phyloP scores from a whole-genome alignment of 345 rosid species.

The Sisymbrium altissimum region DNA sequence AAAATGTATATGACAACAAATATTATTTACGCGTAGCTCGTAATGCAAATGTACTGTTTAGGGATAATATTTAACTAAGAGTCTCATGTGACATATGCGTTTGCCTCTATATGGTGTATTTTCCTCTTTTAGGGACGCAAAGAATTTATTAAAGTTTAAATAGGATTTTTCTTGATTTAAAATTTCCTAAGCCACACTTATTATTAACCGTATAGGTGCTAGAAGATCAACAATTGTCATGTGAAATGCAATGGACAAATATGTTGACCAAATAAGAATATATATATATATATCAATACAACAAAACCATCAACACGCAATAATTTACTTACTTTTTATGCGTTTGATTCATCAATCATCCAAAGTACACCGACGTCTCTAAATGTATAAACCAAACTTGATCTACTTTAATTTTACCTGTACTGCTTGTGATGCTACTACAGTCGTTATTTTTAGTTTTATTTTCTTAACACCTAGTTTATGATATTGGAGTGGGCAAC shows the following conservation, averaged over 20 bases:
- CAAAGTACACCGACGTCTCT: not conserved
- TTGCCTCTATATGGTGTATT: conserved; percentile 10
- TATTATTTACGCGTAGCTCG: not conserved
- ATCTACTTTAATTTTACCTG: not conserved
- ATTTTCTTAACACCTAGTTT: conserved; percentile 8
- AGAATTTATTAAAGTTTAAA: not conserved
- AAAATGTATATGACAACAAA: conserved; percentile 17
- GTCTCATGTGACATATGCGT: conserved; percentile 26
- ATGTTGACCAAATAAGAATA: not conserved
- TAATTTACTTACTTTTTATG: not conserved
- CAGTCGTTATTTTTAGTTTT: not conserved
- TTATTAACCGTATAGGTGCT: not conserved
- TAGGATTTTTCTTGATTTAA: not conserved
- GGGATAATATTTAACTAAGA: conserved; percentile 14
- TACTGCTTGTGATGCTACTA: not conserved
- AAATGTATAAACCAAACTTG: conserved; percentile 13
- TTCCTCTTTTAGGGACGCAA: not conserved
- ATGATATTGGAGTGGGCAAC: conserved; percentile 27
- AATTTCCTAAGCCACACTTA: not conserved
- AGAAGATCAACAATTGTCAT: not conserved
- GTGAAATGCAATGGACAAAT: not conserved
- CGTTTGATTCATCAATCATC: conserved; percentile 11
- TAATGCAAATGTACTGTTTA: conserved; percentile 16
- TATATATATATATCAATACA: not conserved
- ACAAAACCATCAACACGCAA: not conserved